phyloP scores from a whole-genome alignment of 1,139 yeast species.

The Saccharomycopsis crataegensis region DNA sequence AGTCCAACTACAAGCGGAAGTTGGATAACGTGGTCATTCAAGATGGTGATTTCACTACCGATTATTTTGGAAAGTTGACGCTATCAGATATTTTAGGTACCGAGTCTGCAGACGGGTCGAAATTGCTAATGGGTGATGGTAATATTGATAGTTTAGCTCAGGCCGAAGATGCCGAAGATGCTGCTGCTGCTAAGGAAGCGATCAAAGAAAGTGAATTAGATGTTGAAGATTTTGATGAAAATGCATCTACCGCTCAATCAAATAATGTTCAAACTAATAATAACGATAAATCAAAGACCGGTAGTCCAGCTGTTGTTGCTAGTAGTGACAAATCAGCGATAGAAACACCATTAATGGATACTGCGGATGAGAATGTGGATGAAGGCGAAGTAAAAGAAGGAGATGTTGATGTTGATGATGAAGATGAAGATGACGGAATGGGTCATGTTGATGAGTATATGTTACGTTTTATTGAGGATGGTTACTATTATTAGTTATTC shows the following conservation, averaged over 20 bases:
- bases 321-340: slow-evolving; percentile 18
- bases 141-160: slow-evolving; percentile 49
- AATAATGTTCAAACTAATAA: too few species aligned
- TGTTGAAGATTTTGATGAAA: slow-evolving; percentile 71
- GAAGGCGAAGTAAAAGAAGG: slow-evolving; percentile 52
- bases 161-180: slow-evolving; percentile 96
- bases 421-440: slow-evolving; percentile 65
- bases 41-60: slow-evolving; percentile 97
- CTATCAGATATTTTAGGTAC: slow-evolving; percentile 83
- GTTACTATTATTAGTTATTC: slow-evolving; percentile 39
- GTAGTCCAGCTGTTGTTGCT: background rate
- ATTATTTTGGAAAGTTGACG: slow-evolving; percentile 82
- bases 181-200: slow-evolving; percentile 85
- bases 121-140: slow-evolving; percentile 29
- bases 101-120: slow-evolving; percentile 29
- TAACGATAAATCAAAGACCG: background rate
- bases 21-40: slow-evolving; percentile 94
- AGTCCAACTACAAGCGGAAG: slow-evolving; percentile 93
- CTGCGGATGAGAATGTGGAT: slow-evolving; percentile 33
- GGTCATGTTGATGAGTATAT: slow-evolving; percentile 96
- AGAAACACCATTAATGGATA: slow-evolving; percentile 1
- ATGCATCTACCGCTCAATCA: slow-evolving; percentile 19
- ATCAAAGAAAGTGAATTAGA: slow-evolving; percentile 81
- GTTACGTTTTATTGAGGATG: slow-evolving; percentile 84
- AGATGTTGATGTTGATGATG: slow-evolving; percentile 27